Evolutionary conservation across 2,329 filamentous ascomycete genomes (phyloP).

Genomic region (Macrophomina pseudophaseolina): DNA sequence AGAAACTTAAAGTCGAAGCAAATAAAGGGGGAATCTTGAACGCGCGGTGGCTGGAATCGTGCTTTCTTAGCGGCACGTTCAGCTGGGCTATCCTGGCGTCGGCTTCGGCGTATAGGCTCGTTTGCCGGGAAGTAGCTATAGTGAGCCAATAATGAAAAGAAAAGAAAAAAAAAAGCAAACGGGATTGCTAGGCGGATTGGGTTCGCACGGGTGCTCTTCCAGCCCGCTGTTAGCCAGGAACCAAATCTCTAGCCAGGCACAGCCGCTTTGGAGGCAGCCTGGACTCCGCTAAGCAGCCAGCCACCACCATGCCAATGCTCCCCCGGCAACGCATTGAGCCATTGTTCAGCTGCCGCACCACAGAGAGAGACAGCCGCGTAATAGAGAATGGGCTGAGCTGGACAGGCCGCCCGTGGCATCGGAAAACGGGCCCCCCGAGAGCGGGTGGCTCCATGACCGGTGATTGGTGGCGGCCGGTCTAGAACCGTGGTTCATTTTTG

Average conservation of each 20-base stretch:
- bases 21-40: constrained; percentile 16
- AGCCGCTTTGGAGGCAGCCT: constrained; percentile 3
- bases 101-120: not conserved
- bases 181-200: constrained; percentile 4
- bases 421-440: constrained; percentile 1
- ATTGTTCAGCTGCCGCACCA: constrained; percentile 2
- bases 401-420: not conserved
- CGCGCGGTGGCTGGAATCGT: constrained; percentile 4
- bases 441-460: not conserved
- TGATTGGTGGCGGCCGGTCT: constrained; percentile 16
- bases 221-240: constrained; percentile 19
- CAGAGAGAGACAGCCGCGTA: constrained; percentile 6
- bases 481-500: constrained; percentile 11
- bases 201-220: not conserved
- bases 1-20: not conserved
- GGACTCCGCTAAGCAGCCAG: constrained; percentile 23
- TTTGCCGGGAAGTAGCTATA: not conserved
- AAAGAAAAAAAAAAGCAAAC: not conserved
- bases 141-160: constrained; percentile 12
- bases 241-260: constrained; percentile 26
- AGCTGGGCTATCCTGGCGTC: not conserved
- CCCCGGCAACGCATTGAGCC: not conserved
- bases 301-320: constrained; percentile 13
- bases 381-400: not conserved
- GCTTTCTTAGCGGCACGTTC: not conserved